A percentile compares a stretch with the other conserved stretches of the same genome.
Conservation (phyloP, 805 yeast genomes). For the Monosporozyma siamensis region DNA sequence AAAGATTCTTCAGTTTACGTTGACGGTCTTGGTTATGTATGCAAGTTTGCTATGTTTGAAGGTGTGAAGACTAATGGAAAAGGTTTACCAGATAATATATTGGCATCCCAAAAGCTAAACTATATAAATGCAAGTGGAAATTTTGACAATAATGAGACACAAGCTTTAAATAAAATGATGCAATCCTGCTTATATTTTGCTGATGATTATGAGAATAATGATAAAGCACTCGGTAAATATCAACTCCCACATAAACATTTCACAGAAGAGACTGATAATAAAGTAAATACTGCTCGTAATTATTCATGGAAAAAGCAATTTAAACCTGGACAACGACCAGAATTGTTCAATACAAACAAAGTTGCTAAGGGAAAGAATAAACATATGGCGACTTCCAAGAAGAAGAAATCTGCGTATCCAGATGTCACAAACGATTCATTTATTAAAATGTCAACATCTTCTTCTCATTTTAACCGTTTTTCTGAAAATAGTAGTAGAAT, state of each 20-base stretch:
- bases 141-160: conserved; percentile 10
- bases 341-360: conserved; percentile 15
- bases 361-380: not conserved
- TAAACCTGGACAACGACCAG: conserved; percentile 25
- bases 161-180: conserved; percentile 74
- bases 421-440: not conserved
- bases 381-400: not conserved
- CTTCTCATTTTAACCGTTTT: not conserved
- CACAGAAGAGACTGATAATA: conserved; percentile 1
- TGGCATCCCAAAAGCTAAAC: not conserved
- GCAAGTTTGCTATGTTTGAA: conserved; percentile 83
- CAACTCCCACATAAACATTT: conserved; percentile 19
- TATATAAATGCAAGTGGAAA: not conserved
- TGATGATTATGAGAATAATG: conserved; percentile 62
- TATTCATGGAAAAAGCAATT: conserved; percentile 32
- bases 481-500: not conserved
- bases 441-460: conserved; percentile 3
- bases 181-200: conserved; percentile 81
- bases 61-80: conserved; percentile 26
- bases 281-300: conserved; percentile 9
- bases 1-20: conserved; percentile 83
- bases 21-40: conserved; percentile 91
- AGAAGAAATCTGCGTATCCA: not conserved
- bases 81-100: not conserved
- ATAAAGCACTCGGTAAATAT: conserved; percentile 30